phyloP scores from a whole-genome alignment of 176 grass and related monocot genomes.

The Hsuehochloa calcarea region DNA sequence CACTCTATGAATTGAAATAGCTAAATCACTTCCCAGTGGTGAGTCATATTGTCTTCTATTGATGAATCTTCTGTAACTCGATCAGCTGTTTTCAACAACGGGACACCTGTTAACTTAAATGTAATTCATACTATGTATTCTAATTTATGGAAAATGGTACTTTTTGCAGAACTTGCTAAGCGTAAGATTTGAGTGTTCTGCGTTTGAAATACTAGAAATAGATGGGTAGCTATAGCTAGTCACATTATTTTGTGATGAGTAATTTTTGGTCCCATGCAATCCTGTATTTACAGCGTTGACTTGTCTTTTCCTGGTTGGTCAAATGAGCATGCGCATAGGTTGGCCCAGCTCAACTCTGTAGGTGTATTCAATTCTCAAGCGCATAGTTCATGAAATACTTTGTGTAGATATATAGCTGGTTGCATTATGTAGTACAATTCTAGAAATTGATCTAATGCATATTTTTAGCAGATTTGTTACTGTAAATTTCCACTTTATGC shows the following conservation, averaged over 20 bases:
- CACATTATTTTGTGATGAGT: background rate
- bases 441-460: background rate
- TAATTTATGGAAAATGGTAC: background rate
- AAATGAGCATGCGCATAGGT: conserved; percentile 19
- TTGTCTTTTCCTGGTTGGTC: background rate
- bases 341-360: conserved; percentile 24
- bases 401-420: background rate
- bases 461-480: background rate
- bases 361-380: background rate
- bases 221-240: background rate
- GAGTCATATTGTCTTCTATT: background rate
- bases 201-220: conserved; percentile 11
- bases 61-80: background rate
- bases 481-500: background rate
- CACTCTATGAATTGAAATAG: background rate
- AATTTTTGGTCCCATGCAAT: background rate
- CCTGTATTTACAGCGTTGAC: background rate
- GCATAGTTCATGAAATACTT: background rate
- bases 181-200: background rate
- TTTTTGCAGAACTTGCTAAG: conserved; percentile 9
- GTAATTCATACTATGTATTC: background rate
- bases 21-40: background rate
- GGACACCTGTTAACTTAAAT: background rate
- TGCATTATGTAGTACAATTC: background rate
- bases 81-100: background rate